Percentiles rank a stretch among this genome's conserved stretches.
Evolutionary conservation across 768 basidiomycete species (phyloP).

Genomic region (Pilatotrama ljubarskyi): DNA sequence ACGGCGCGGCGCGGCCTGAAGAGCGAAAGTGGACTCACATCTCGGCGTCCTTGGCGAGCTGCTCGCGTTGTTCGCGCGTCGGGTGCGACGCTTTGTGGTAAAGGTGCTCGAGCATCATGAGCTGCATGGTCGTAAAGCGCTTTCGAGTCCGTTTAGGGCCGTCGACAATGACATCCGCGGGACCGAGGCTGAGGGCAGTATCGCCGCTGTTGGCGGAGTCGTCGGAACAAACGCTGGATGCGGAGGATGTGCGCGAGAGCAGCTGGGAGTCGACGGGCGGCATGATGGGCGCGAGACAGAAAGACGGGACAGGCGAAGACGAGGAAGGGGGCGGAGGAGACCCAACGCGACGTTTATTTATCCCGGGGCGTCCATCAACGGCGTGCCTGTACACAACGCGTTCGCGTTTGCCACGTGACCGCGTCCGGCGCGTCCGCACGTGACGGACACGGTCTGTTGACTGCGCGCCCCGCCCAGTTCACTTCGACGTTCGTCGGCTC

Average conservation of each 20-base stretch:
- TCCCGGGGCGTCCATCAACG: slow-evolving; percentile 15
- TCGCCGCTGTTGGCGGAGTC: slow-evolving; percentile 32
- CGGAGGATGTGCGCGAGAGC: slow-evolving; percentile 57
- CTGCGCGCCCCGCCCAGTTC: background rate
- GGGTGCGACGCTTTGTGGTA: slow-evolving; percentile 74
- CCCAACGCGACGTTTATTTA: slow-evolving; percentile 18
- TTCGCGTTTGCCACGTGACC: slow-evolving; percentile 14
- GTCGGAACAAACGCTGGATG: slow-evolving; percentile 57
- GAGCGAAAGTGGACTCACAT: slow-evolving; percentile 51
- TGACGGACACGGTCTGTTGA: slow-evolving; percentile 18
- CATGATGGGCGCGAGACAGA: background rate
- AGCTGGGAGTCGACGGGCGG: slow-evolving; percentile 10
- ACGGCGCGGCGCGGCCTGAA: background rate
- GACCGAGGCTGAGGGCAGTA: slow-evolving; percentile 34
- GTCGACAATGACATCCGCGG: slow-evolving; percentile 27
- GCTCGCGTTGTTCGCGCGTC: slow-evolving; percentile 71
- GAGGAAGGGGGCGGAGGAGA: slow-evolving; percentile 1
- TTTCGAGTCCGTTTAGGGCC: slow-evolving; percentile 55
- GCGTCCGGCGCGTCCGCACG: slow-evolving; percentile 15
- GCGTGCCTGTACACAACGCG: slow-evolving; percentile 17
- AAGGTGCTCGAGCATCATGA: slow-evolving; percentile 71
- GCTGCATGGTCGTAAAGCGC: slow-evolving; percentile 66
- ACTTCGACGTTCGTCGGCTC: background rate
- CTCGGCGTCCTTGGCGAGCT: slow-evolving; percentile 55
- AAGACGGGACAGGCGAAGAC: background rate